Evolutionary conservation across 2,329 filamentous ascomycete genomes (phyloP), one percentile per base, ranked within the genome.

Genomic region (Apiospora sp.): DNA sequence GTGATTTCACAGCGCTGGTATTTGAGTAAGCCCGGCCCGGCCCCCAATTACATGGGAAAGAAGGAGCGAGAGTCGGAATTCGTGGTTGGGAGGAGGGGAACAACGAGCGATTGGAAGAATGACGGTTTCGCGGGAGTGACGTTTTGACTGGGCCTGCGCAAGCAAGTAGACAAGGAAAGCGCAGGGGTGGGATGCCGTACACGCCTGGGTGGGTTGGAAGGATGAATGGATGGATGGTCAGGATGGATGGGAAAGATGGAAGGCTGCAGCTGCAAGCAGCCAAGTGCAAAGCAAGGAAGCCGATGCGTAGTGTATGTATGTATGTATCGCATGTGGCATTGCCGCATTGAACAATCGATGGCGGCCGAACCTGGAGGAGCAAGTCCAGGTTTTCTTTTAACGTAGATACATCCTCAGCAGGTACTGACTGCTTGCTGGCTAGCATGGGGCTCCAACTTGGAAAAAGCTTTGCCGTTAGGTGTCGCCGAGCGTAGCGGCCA

Each of bases 111-210:
- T n/a, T 64, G 58, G 34, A 64, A 41, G 58, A 64, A n/a, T 41
- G 58, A 41, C 58, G 58, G 58, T 10, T 64, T 64, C 58, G 58
- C 58, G 22, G 58, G 58, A 64, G 58, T 64, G 58, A 64, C 34
- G 58, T 64, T 64, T 64, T 64, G 58, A 64, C 58, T 64, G 58
- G 58, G 58, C 30, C 58, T 64, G 58, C 34, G 58, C 58, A 64
- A 64, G 58, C 41, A 64, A 64, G 58, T 64, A 64, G 58, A 41
- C 58, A 64, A 64, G 58, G 58, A 64, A 64, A 64, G 58, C 58
- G 58, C 58, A 64, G 22, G 58, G 58, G 58, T 22, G 54, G 24
- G 5, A 58, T 49, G n/a, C 24, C 16, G 51, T 61, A 37, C 30
- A 41, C n/a, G 34, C 34, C 58, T 34, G 58, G 30, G 67, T 68